A percentile compares a stretch with the other conserved stretches of the same genome.
These are phyloP conservation scores for Blastobotrys mokoenaii DNA, from an alignment of 805 yeast genomes.

Conservation along the genomic window DNA sequence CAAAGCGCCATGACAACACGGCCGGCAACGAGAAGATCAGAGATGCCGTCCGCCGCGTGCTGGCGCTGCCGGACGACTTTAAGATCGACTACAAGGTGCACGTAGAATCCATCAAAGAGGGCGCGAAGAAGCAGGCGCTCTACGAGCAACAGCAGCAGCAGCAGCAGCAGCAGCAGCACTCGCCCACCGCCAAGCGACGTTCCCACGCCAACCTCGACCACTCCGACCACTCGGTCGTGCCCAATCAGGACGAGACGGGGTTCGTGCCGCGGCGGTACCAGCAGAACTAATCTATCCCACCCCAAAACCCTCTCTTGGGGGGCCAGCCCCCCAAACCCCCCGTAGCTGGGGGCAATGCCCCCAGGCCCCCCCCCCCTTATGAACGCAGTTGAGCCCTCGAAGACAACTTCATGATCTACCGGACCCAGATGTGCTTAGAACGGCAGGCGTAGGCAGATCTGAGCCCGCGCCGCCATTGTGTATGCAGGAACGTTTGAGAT, in stretches of 20 bases:
- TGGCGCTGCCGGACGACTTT: constrained; percentile 11
- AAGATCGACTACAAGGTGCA: constrained; percentile 26
- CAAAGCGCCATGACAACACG: constrained; percentile 33
- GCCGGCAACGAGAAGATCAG: constrained; percentile 16
- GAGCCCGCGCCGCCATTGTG: no score
- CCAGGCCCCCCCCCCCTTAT: no score
- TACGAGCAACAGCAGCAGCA: constrained; percentile 5
- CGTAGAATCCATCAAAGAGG: constrained; percentile 24
- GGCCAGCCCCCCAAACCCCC: no score
- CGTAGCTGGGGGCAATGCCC: no score
- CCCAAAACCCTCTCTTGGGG: no score
- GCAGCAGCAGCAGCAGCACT: not conserved
- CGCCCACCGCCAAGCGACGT: not conserved
- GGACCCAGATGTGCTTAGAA: no score
- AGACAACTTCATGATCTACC: no score
- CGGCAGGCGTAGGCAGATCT: no score
- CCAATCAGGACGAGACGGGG: not conserved
- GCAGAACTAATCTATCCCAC: no score
- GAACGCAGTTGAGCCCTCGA: no score
- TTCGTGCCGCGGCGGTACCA: not conserved
- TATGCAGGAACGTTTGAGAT: no score
- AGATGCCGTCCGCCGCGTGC: constrained; percentile 15
- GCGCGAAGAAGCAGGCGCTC: constrained; percentile 16
- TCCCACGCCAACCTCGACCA: not conserved
- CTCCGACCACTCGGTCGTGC: not conserved